Evolutionary conservation across 2,329 filamentous ascomycete species (phyloP), one percentile per base, ranked within the genome.

Genomic region (Myriangium duriaei): DNA sequence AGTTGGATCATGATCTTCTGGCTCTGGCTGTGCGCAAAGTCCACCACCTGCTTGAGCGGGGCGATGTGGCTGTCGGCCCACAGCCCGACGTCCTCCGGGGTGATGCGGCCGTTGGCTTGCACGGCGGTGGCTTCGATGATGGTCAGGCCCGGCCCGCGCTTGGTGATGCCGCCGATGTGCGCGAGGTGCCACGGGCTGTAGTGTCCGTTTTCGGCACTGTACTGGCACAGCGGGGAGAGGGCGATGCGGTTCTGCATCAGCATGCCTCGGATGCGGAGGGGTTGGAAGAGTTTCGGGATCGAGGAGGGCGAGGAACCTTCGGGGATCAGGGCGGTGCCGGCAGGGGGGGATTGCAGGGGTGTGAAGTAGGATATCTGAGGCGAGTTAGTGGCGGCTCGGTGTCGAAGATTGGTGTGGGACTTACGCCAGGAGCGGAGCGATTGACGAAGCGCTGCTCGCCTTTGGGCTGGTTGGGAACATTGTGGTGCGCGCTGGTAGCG

Each of bases 21-120:
- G 53, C 69, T 71, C 59, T 93, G 86, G 16, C 72, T 75, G 63
- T 92, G 85, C 2, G 80, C 74, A 45, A 86, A 92, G 44, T 92
- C 81, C 24, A 78, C 73, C 32, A 88, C 71, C 42, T 72, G 71
- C 53, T 69, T 72, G 41, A 92, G 62, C 0, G 78, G 76, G 45
- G 71, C 77, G 43, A 87, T 79, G 57, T 95, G 87, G 21, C 71
- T 75, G 56, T 94, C 87, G 45, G 80, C 69, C 87, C 86, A 95
- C 5, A 95, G 62, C 1, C 87, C 85, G 10, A 65, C 62, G 55
- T 88, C 82, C 55, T 87, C 69, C 1, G 85, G 84, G 1, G 81
- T 81, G 63, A 93, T 93, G 39, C 87, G 74, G 17, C 86, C 86
- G 48, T 87, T 76, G 4, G 82, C 61, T 7, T 73, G 66, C 0